These are phyloP conservation scores for Caulochytrium protostelioides DNA, from an alignment of 371 early-diverging fungal species.

Conservation along the genomic window DNA sequence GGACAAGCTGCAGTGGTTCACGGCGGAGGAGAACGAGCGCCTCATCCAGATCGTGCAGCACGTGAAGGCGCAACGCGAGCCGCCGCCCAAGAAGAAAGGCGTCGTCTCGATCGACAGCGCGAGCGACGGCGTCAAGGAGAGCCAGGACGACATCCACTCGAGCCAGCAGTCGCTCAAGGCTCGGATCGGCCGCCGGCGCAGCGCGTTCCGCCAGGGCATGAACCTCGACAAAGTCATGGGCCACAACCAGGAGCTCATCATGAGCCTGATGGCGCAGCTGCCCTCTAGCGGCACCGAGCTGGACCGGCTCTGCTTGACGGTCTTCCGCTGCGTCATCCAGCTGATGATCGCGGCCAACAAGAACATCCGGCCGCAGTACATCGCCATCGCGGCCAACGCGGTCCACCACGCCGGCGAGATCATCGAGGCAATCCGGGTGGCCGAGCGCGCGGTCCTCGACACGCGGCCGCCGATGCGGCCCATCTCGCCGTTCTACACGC, in stretches of 20 bases:
- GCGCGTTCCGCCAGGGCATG: slow-evolving; percentile 9
- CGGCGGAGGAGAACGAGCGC: slow-evolving; percentile 5
- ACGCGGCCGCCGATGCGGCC: not conserved
- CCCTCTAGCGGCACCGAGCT: slow-evolving; percentile 20
- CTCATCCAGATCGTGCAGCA: not conserved
- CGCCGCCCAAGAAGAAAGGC: not conserved
- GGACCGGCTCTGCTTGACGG: slow-evolving; percentile 12
- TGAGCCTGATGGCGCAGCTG: slow-evolving; percentile 12
- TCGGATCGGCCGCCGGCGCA: slow-evolving; percentile 1
- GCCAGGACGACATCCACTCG: too few species aligned
- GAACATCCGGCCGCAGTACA: slow-evolving; percentile 19
- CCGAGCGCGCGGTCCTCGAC: not conserved
- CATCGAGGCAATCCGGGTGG: slow-evolving; percentile 9
- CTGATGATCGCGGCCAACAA: slow-evolving; percentile 22
- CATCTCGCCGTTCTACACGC: not conserved
- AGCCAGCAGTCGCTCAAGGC: too few species aligned
- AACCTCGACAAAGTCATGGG: slow-evolving; percentile 17
- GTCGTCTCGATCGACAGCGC: not conserved
- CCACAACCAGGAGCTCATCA: slow-evolving; percentile 9
- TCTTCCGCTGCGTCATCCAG: slow-evolving; percentile 18
- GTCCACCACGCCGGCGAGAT: slow-evolving; percentile 18
- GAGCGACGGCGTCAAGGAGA: not conserved
- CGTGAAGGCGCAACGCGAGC: not conserved
- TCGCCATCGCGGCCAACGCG: slow-evolving; percentile 21
- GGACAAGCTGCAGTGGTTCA: slow-evolving; percentile 7